These are phyloP conservation scores for Claviceps fusiformis DNA, from an alignment of 2,329 filamentous ascomycete genomes.

Conservation along the genomic window DNA sequence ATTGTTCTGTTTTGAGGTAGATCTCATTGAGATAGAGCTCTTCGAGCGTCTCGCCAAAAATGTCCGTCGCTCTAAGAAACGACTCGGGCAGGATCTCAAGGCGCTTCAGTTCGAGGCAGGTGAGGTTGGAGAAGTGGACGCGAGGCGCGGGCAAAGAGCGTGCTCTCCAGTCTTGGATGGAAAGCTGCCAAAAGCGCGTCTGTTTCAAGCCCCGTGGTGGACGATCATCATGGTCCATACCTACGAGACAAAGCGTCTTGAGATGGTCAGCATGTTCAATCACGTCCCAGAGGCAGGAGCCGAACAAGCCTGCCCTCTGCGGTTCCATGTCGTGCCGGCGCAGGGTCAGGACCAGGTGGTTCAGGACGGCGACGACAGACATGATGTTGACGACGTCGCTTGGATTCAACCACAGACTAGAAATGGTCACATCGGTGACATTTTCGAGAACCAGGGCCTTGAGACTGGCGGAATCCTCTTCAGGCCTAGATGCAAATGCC, in stretches of 20 bases:
- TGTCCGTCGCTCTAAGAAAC: conserved; percentile 20
- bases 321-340: conserved; percentile 29
- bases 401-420: conserved; percentile 36
- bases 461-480: conserved; percentile 28
- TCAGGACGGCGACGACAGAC: conserved; percentile 24
- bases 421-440: conserved; percentile 32
- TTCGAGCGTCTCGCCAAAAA: conserved; percentile 24
- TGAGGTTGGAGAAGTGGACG: conserved; percentile 23
- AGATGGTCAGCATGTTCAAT: conserved; percentile 31
- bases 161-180: conserved; percentile 25
- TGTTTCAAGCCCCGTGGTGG: conserved; percentile 23
- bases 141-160: conserved; percentile 24
- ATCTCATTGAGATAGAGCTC: conserved; percentile 34
- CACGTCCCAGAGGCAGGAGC: conserved; percentile 34
- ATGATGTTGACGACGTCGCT: conserved; percentile 37
- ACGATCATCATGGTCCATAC: conserved; percentile 27
- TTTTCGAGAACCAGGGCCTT: conserved; percentile 36
- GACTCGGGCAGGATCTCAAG: conserved; percentile 24
- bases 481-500: conserved; percentile 29
- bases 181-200: conserved; percentile 22
- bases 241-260: conserved; percentile 33
- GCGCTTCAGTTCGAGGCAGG: conserved; percentile 29
- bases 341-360: conserved; percentile 32
- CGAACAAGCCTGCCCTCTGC: conserved; percentile 24
- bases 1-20: conserved; percentile 28